These are phyloP conservation scores for Penicillium sp. DNA, from an alignment of 2,329 filamentous ascomycete species.

Conservation along the genomic window DNA sequence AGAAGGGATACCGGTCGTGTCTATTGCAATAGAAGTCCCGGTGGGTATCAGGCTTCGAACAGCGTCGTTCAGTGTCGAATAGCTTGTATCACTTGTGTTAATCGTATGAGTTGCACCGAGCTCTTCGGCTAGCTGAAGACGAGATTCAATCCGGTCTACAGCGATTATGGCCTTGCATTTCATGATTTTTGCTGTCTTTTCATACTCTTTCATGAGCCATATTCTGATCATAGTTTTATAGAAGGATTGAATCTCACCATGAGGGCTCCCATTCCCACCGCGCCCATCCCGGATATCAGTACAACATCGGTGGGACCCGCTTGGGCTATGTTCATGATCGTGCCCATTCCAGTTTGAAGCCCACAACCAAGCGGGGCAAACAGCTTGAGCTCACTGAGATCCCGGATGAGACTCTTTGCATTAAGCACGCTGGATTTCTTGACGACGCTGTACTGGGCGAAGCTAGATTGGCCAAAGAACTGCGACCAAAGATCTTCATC, in stretches of 20 bases:
- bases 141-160: constrained; percentile 34
- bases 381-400: constrained; percentile 19
- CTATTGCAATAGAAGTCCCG: constrained; percentile 19
- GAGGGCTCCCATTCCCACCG: constrained; percentile 49
- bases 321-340: constrained; percentile 43
- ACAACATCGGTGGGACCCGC: constrained; percentile 39
- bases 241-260: constrained; percentile 33
- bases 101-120: constrained; percentile 43
- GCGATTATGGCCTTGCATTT: constrained; percentile 41
- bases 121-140: constrained; percentile 37
- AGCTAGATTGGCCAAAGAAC: constrained; percentile 35
- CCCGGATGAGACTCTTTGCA: constrained; percentile 18
- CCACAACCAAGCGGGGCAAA: constrained; percentile 32
- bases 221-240: background rate
- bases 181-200: constrained; percentile 43
- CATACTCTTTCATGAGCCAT: background rate
- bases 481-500: constrained; percentile 10
- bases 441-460: constrained; percentile 27
- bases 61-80: constrained; percentile 8
- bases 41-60: constrained; percentile 2
- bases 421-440: constrained; percentile 24
- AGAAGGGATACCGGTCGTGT: constrained; percentile 18
- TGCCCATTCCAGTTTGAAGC: constrained; percentile 34
- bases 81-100: constrained; percentile 28
- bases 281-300: constrained; percentile 47